Base-by-base conservation (phyloP, 352 stramenopile genomes). In the Aphanomyces euteiches region DNA sequence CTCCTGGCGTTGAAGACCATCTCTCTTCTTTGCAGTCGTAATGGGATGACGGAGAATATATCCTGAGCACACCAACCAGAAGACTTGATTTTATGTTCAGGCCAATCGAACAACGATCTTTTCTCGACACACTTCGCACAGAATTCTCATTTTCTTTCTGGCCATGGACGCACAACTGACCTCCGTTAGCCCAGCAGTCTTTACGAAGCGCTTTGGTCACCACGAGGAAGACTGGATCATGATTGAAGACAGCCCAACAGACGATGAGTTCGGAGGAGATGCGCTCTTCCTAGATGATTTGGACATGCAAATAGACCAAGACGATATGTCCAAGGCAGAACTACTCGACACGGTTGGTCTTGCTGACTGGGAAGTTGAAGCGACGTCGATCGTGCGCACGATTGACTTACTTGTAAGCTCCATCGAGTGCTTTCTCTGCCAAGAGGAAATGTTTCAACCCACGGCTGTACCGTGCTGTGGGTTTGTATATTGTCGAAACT, bases 361-460 rank as follows among this genome's bases (percentile, higher is more conserved):
- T 36, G 15, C 13, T 12, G 50, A 58, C 21, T 58, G 50, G 50
- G 8, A 19, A 7, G 7, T 58, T 28, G 50, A 36, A 36, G 50
- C 50, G 36, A 58, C 15, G 50, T 2, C 43, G 43, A 50, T n/a
- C 43, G 43, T 50, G 43, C 43, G 36, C 50, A 36, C 15, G 17
- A 58, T 36, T 58, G 50, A 19, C 50, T 12, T 36, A 1, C 21
- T 58, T 19, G 15, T 58, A 28, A 36, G 50, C 15, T 19, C 50
- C 15, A 58, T 58, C 15, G 50, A 58, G 50, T 58, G 50, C 2
- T 58, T 58, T 58, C 21, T 58, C 15, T 58, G 50, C 17, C 50
- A 58, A 19, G 7, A 36, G 7, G 21, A 19, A 19, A 19, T 58
- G 17, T 28, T 37, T 58, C 50, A 19, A 19, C 50, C 50, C 50